Evolutionary conservation across 257 asterid genomes (phyloP).

Genomic region (Echium plantagineum): DNA sequence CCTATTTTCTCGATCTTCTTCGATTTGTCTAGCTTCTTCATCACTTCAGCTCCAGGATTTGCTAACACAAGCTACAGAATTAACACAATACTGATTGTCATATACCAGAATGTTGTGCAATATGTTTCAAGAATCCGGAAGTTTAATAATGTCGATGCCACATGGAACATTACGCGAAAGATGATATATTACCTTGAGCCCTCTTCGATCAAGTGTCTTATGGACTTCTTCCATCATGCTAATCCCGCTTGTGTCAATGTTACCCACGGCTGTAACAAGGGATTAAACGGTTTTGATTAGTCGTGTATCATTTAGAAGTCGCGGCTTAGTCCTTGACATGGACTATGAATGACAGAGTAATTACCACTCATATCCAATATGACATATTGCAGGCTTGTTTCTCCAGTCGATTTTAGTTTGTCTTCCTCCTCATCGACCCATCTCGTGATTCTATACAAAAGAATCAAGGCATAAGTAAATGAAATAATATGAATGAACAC

Average conservation of each 20-base stretch:
- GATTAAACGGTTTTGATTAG: not conserved
- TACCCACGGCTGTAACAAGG: slow-evolving; percentile 64
- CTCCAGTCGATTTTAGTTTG: slow-evolving; percentile 39
- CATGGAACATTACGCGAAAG: no score
- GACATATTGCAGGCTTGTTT: slow-evolving; percentile 45
- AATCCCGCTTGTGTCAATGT: slow-evolving; percentile 93
- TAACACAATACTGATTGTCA: not conserved
- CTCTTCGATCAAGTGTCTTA: slow-evolving; percentile 67
- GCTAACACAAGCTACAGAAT: slow-evolving; percentile 50
- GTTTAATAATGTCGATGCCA: not conserved
- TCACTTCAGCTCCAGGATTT: slow-evolving; percentile 81
- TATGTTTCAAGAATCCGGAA: not conserved
- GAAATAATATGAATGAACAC: no score
- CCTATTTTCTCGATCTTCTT: slow-evolving; percentile 63
- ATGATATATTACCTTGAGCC: slow-evolving; percentile 44
- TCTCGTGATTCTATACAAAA: slow-evolving; percentile 46
- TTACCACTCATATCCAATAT: slow-evolving; percentile 78
- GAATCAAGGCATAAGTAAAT: no score
- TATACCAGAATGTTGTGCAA: not conserved
- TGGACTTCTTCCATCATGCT: slow-evolving; percentile 82
- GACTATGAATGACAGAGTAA: slow-evolving; percentile 6
- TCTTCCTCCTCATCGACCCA: slow-evolving; percentile 95
- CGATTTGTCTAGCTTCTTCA: slow-evolving; percentile 80
- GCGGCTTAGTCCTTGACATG: not conserved
- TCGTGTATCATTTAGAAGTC: no score